phyloP scores from a whole-genome alignment of 345 rosid genomes.

The Hibiscus syriacus region DNA sequence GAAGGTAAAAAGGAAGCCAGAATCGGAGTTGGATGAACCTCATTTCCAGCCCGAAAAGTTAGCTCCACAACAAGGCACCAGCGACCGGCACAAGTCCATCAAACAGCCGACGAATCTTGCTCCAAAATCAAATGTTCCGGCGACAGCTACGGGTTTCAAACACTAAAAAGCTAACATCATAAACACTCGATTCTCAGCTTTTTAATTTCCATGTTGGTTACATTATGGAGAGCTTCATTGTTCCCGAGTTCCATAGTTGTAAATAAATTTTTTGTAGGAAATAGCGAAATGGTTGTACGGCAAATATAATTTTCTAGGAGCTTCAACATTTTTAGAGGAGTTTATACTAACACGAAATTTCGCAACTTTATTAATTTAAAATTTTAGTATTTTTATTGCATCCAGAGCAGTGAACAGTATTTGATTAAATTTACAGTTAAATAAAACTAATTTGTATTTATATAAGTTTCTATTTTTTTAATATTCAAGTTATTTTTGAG shows the following conservation, averaged over 20 bases:
- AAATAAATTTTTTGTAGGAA: slow-evolving; percentile 15
- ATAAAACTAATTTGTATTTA: too few relatives aligned
- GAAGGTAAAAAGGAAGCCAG: slow-evolving; percentile 55
- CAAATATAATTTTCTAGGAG: not conserved
- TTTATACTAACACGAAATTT: not conserved
- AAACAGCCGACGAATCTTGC: slow-evolving; percentile 24
- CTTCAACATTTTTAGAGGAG: not conserved
- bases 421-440: too few relatives aligned
- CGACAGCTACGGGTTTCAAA: not conserved
- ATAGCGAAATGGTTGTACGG: not conserved
- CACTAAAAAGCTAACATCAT: slow-evolving; percentile 24
- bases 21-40: slow-evolving; percentile 36
- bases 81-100: slow-evolving; percentile 28
- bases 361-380: not conserved
- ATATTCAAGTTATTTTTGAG: too few relatives aligned
- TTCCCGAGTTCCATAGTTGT: slow-evolving; percentile 19
- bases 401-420: not conserved
- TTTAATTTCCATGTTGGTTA: not conserved
- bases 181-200: not conserved
- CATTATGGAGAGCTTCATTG: slow-evolving; percentile 7
- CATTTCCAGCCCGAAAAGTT: slow-evolving; percentile 28
- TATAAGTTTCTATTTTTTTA: too few relatives aligned
- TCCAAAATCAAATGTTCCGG: slow-evolving; percentile 27
- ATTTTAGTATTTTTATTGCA: too few relatives aligned
- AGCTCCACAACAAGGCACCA: slow-evolving; percentile 17